Evolutionary conservation across 139 green algal species (phyloP).

Genomic region (Volvox reticuliferus): DNA sequence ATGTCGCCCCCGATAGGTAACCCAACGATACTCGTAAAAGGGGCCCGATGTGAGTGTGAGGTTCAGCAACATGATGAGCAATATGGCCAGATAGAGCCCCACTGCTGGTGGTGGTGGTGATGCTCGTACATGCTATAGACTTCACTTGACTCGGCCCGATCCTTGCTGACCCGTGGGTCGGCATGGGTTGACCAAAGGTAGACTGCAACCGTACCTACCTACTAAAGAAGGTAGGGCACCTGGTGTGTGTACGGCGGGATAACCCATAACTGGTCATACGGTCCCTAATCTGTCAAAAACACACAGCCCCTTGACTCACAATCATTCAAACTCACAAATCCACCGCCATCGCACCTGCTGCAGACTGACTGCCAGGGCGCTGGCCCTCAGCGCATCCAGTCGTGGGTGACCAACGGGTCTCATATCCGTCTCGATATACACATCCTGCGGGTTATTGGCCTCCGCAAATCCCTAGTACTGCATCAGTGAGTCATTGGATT

Average conservation of each 20-base stretch:
- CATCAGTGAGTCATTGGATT: constrained; percentile 73
- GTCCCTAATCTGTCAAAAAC: neutral
- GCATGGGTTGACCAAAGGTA: no score
- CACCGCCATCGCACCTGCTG: constrained; percentile 50
- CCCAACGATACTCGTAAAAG: neutral
- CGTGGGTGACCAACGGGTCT: constrained; percentile 10
- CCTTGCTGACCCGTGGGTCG: no score
- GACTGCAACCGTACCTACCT: neutral
- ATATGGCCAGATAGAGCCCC: neutral
- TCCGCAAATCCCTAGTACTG: constrained; percentile 71
- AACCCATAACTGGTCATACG: no score
- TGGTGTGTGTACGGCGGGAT: neutral
- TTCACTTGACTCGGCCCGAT: no score
- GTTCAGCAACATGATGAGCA: neutral
- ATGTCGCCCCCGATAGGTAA: neutral
- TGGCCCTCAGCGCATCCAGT: constrained; percentile 50
- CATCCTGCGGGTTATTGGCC: constrained; percentile 64
- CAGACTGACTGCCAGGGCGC: constrained; percentile 49
- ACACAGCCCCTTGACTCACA: neutral
- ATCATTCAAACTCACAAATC: neutral
- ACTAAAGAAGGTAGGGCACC: neutral
- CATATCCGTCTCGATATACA: constrained; percentile 61
- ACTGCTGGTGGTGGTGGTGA: neutral
- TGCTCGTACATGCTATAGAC: no score
- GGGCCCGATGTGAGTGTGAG: neutral